Base-by-base conservation (phyloP, 2,329 filamentous ascomycete genomes). In the Neospermospora avenae region DNA sequence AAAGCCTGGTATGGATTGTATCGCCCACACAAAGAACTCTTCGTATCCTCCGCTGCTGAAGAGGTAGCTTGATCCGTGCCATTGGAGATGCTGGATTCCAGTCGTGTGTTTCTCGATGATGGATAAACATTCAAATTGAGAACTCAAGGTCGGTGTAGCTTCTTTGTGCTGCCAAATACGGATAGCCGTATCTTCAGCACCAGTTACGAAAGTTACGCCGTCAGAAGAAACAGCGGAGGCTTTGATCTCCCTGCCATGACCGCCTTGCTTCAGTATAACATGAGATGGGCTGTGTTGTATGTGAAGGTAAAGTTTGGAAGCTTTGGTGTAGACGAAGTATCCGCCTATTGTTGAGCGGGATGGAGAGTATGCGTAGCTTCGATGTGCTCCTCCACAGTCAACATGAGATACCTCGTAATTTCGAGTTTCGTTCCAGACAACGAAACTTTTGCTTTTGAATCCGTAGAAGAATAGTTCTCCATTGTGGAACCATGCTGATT, bases 11-110 rank as follows among this genome's bases (percentile, higher is more conserved):
- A 25, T 85, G 78, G 6, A 89, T 72, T 11, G 71, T 70, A 49
- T 77, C 42, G 84, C 81, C 93, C 95, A 99, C 11, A 93, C 82
- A 68, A 88, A 93, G 64, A 98, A 88, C 74, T 99, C 93, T 72
- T 97, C 93, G 62, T 86, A 87, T 0, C 93, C 95, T 5, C 85
- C 91, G 68, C 91, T 93, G 65, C 90, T 96, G 72, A 98, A 89
- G 2, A 99, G 82, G 67, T 88, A 89, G 10, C 65, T 55, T 16
- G 65, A 59, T 49, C 84, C 81, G 1, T 89, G 85, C 90, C 91
- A 98, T 61, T 82, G 82, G 8, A 74, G 65, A 37, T 72, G 62
- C 72, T 97, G 93, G 7, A 98, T 84, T 0, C 93, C 95, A 0
- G 91, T 88, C 1, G 85, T 88, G 71, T 99, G 95, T 57, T 84